These are phyloP conservation scores for Carex scoparia DNA, from an alignment of 176 grass and related monocot species.

Conservation along the genomic window DNA sequence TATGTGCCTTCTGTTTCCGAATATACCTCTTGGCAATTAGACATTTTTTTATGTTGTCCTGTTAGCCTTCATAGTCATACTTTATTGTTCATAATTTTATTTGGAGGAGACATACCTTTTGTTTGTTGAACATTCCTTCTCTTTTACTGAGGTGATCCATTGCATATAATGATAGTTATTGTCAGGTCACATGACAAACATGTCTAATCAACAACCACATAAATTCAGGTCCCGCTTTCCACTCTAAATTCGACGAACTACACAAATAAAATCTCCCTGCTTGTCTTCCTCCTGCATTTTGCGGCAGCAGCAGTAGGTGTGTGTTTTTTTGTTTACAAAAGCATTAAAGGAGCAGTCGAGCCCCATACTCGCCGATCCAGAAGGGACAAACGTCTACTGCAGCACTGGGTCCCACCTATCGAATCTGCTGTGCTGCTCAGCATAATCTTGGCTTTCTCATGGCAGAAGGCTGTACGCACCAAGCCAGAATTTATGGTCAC, in stretches of 20 bases:
- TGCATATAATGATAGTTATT: not conserved
- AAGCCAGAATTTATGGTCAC: conserved; percentile 65
- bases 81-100: not conserved
- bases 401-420: conserved; percentile 69
- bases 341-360: conserved; percentile 32
- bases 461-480: conserved; percentile 81
- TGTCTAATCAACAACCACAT: conserved; percentile 5
- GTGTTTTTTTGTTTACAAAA: conserved; percentile 65
- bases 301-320: conserved; percentile 33
- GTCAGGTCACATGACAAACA: not conserved
- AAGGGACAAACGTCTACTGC: conserved; percentile 40
- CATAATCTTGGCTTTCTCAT: conserved; percentile 74
- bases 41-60: not conserved
- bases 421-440: conserved; percentile 64
- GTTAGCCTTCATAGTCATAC: not conserved
- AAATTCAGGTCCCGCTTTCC: conserved; percentile 32
- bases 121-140: not conserved
- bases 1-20: not conserved
- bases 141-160: not conserved
- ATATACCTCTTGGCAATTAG: not conserved
- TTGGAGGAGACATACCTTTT: not conserved
- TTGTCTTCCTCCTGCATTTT: conserved; percentile 79
- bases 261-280: conserved; percentile 67
- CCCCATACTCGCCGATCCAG: conserved; percentile 29
- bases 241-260: conserved; percentile 71